phyloP scores from a whole-genome alignment of 768 basidiomycete species.

The Tylopilus balloui region DNA sequence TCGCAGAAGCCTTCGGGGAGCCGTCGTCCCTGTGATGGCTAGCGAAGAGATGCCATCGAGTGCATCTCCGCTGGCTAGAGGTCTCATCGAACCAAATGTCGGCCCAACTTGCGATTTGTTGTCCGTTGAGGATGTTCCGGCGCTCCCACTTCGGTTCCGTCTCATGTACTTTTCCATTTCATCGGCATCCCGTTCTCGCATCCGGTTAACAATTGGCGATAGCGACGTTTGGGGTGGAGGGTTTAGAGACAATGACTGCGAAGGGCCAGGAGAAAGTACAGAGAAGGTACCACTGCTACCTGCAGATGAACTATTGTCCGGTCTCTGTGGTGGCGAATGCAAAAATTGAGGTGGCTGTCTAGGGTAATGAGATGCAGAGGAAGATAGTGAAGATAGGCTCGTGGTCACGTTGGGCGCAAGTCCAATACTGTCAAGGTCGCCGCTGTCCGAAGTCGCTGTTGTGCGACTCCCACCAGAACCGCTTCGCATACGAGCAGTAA shows the following conservation, averaged over 20 bases:
- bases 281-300: constrained; percentile 39
- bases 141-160: constrained; percentile 79
- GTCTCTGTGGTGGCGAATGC: constrained; percentile 41
- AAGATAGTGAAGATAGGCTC: constrained; percentile 56
- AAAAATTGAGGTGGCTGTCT: constrained; percentile 34
- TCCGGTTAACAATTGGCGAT: constrained; percentile 74
- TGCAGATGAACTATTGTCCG: constrained; percentile 27
- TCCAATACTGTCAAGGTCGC: constrained; percentile 50
- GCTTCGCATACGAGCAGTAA: constrained; percentile 61
- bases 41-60: constrained; percentile 45
- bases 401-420: constrained; percentile 37
- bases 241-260: constrained; percentile 35
- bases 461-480: constrained; percentile 79
- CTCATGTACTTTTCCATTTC: constrained; percentile 84
- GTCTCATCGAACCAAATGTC: constrained; percentile 43
- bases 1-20: constrained; percentile 55
- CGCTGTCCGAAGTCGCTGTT: constrained; percentile 70
- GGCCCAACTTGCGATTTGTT: constrained; percentile 57
- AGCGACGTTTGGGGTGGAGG: constrained; percentile 44
- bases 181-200: constrained; percentile 80
- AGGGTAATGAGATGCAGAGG: constrained; percentile 56
- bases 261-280: constrained; percentile 33
- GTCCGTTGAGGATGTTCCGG: constrained; percentile 68
- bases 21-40: constrained; percentile 48
- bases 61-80: constrained; percentile 53